A percentile compares a stretch with the other conserved stretches of the same genome.
These are phyloP conservation scores for Alternaria novae-zelandiae DNA, from an alignment of 2,329 filamentous ascomycete genomes.

Conservation along the genomic window DNA sequence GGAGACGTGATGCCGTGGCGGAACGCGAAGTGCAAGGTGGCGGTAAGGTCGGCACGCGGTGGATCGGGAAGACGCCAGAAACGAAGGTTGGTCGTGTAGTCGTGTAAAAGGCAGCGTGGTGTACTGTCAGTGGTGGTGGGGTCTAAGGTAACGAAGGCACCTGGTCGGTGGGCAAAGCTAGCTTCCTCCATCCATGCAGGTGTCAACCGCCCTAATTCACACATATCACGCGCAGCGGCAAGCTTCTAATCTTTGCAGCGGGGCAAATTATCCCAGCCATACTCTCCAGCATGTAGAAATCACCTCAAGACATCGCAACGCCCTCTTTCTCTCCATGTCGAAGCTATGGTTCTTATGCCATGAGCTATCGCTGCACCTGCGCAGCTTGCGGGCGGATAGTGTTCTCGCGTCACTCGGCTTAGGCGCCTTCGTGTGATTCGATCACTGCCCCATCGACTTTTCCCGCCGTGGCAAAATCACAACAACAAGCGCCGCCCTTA, in stretches of 20 bases:
- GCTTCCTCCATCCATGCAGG: slow-evolving; percentile 4
- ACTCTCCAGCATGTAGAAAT: not conserved
- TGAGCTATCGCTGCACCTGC: slow-evolving; percentile 12
- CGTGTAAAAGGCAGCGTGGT: not conserved
- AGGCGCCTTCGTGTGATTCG: slow-evolving; percentile 9
- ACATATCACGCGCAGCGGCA: not conserved
- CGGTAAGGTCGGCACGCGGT: not conserved
- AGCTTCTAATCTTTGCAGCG: not conserved
- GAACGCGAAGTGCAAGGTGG: not conserved
- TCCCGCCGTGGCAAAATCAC: slow-evolving; percentile 11
- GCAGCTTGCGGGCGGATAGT: slow-evolving; percentile 4
- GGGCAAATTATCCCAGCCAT: not conserved
- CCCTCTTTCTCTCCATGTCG: not conserved
- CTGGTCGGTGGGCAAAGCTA: slow-evolving; percentile 11
- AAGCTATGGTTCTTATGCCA: not conserved
- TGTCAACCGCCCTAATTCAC: slow-evolving; percentile 6
- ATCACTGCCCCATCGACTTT: slow-evolving; percentile 5
- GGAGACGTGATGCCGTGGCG: slow-evolving; percentile 1
- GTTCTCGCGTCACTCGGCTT: slow-evolving; percentile 14
- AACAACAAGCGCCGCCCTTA: slow-evolving; percentile 7
- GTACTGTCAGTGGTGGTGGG: slow-evolving; percentile 9
- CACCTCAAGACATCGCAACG: not conserved
- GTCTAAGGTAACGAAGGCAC: slow-evolving; percentile 12
- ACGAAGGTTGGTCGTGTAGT: not conserved
- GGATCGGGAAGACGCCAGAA: not conserved